Percentiles rank a stretch among this genome's conserved stretches.
These are phyloP conservation scores for Cordyceps cicadae DNA, from an alignment of 2,329 filamentous ascomycete genomes.

Conservation along the genomic window DNA sequence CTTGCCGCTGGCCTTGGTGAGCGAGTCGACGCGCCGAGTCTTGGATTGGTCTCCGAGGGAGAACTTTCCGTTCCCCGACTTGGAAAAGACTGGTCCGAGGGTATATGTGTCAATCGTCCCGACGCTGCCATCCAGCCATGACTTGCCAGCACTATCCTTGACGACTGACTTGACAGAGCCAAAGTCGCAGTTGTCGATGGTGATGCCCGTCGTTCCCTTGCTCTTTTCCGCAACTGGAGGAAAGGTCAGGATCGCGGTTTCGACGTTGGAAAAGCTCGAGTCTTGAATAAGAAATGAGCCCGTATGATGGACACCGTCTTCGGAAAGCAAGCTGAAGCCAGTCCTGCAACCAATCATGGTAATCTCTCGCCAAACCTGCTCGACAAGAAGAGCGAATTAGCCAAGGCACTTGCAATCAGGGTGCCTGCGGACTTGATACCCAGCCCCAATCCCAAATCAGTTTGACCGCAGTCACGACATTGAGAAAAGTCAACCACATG, in stretches of 20 bases:
- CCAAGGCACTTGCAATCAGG: conserved; percentile 30
- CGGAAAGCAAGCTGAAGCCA: not conserved
- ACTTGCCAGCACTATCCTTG: too few relatives aligned
- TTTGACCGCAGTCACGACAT: too few relatives aligned
- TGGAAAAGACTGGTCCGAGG: too few relatives aligned
- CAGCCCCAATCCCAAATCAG: conserved; percentile 63
- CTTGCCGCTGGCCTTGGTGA: too few relatives aligned
- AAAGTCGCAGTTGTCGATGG: not conserved
- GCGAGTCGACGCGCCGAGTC: too few relatives aligned
- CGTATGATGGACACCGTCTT: conserved; percentile 12
- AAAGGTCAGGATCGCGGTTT: not conserved
- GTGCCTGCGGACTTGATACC: conserved; percentile 14
- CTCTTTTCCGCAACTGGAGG: too few relatives aligned
- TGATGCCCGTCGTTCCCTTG: too few relatives aligned
- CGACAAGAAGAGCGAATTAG: conserved; percentile 43
- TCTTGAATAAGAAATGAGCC: not conserved
- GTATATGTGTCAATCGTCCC: too few relatives aligned
- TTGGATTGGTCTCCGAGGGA: too few relatives aligned
- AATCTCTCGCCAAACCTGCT: conserved; percentile 38
- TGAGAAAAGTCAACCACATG: too few relatives aligned
- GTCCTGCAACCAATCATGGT: not conserved
- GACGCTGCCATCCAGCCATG: too few relatives aligned
- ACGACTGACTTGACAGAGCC: conserved; percentile 1
- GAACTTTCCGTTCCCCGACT: too few relatives aligned
- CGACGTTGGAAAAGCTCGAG: not conserved